Evolutionary conservation across 2,329 filamentous ascomycete genomes (phyloP), one percentile per base, ranked within the genome.

Genomic region (Claviceps africana): DNA sequence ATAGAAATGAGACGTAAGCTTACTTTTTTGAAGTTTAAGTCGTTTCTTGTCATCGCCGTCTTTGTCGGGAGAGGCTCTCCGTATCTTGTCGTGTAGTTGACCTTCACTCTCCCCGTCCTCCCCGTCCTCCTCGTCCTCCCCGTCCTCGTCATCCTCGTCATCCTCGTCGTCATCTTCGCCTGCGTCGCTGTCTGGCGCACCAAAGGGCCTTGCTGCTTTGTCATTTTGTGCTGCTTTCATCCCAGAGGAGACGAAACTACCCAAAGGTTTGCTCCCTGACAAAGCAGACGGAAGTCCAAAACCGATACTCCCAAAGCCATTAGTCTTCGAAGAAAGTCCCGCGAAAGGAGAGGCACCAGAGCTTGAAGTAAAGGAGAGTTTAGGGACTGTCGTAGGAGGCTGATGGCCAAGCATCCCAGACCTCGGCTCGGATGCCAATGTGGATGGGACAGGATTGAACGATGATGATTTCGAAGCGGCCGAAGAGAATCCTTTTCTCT

Each of bases 141-240:
- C n/a, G n/a, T n/a, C n/a, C n/a, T 65, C 67, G 5, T 57, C 69
- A 2, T 75, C 76, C 40, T 81, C 79, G 2, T 42, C 37, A n/a
- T 66, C 68, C 1, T 65, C 65, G 1, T 65, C 67, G 5, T 57
- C 69, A 2, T 75, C 76, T 42, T 81, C 79, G 2, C 46, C 37
- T 33, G 71, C 75, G 48, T 83, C 81, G 54, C 79, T 84, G 40
- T 82, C 82, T 1, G 86, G 79, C 13, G 87, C 85, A 33, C 88
- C 88, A 63, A 95, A 93, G 0, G 87, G 78, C 66, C 80, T 87
- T 3, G 77, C 74, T 15, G 80, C 74, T 64, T 86, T 86, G 54
- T 75, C 74, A 53, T 72, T 78, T 61, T 72, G 75, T 40, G 76
- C 67, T 13, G 68, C 53, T 43, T 65, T 67, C 19, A 51, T 68